Percentiles rank a stretch among this genome's conserved stretches.
phyloP scores from a whole-genome alignment of 148 eudicot genomes.

The Simmondsia chinensis region DNA sequence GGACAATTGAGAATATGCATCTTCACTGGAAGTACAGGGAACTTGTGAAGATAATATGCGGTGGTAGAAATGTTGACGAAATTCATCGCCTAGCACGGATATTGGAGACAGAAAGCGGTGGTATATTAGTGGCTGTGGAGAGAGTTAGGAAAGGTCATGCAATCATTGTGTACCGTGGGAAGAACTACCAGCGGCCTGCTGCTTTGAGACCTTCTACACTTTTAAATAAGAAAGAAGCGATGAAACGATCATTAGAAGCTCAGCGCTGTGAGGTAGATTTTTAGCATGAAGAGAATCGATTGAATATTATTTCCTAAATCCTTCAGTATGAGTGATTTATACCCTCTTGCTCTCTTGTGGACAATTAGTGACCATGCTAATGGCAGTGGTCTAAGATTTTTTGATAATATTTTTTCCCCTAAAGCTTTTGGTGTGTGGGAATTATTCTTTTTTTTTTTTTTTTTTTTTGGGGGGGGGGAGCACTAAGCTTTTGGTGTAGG shows the following conservation, averaged over 20 bases:
- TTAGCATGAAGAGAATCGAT: too few species aligned
- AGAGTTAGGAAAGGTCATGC: slow-evolving; percentile 68
- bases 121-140: slow-evolving; percentile 82
- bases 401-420: too few species aligned
- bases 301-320: too few species aligned
- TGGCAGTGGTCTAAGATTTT: too few species aligned
- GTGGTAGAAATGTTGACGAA: slow-evolving; percentile 62
- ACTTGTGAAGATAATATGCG: slow-evolving; percentile 82
- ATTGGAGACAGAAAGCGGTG: slow-evolving; percentile 93
- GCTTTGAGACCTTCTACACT: slow-evolving; percentile 76
- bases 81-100: slow-evolving; percentile 48
- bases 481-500: neutral
- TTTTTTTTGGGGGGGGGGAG: too few species aligned
- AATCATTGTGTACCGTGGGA: slow-evolving; percentile 91
- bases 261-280: slow-evolving; percentile 88
- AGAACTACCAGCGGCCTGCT: slow-evolving; percentile 79
- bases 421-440: too few species aligned
- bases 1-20: slow-evolving; percentile 99
- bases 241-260: slow-evolving; percentile 74
- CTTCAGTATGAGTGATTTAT: too few species aligned
- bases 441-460: too few species aligned
- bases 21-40: slow-evolving; percentile 99
- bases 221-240: slow-evolving; percentile 75
- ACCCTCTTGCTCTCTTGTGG: too few species aligned
- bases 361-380: too few species aligned